Base-by-base conservation (phyloP, 2,329 filamentous ascomycete genomes). In the Phialocephala subalpina region DNA sequence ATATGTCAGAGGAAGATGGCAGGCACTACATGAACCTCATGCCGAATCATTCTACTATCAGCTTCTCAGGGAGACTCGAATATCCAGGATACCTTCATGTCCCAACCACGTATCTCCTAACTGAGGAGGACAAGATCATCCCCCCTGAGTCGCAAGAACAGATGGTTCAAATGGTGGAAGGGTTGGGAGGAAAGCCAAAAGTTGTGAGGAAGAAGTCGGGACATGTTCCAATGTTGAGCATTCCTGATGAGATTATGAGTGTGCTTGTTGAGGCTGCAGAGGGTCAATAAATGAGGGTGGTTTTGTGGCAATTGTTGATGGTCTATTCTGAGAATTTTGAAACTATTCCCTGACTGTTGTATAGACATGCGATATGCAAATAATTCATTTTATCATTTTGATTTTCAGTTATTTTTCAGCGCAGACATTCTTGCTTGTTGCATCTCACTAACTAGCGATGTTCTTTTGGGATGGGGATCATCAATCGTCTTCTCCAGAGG, bases 61-160 rank as follows among this genome's bases (percentile, higher is more conserved):
- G 57, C 22, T 68, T 65, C 22, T 58, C 47, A 9, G 66, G 60
- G 9, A 36, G 38, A n/a, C 22, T 65, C 1, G 56, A 60, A 3
- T 63, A 63, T 38, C 58, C 63, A 11, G 66, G 47, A 49, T 64
- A 63, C n/a, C 52, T 61, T 16, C 40, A 55, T 40, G 58, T 65
- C 18, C 66, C 66, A 5, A 52, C 47, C 1, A 63, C 52, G 5
- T 59, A 49, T 27, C 18, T 68, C 18, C n/a, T 68, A n/a, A 55
- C 60, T 4, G 63, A 65, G 27, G n/a, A 29, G 2, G 63, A 68
- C 60, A 33, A 40, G 52, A 66, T 62, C n/a, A 66, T 66, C 25
- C 53, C 60, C 3, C 36, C 56, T 1, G 53, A 64, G 22, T 47
- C 14, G 2, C 66, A 66, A 29, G 61, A 45, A 20, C 20, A 38